Base-by-base conservation (phyloP, 768 basidiomycete genomes). In the Sistotremastrum suecicum region DNA sequence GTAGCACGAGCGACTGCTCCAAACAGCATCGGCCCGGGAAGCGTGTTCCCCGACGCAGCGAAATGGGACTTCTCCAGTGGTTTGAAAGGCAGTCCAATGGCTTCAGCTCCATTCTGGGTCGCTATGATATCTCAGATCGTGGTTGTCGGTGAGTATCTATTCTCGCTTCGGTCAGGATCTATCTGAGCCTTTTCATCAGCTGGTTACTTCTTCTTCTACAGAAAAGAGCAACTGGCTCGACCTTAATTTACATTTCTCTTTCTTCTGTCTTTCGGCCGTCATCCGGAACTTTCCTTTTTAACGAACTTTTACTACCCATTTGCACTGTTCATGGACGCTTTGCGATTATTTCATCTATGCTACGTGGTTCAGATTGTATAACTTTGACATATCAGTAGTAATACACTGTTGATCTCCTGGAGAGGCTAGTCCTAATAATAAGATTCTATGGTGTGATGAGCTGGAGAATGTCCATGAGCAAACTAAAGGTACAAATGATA, bases 41-140 rank as follows among this genome's bases (percentile, higher is more conserved):
- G 76, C 45, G 91, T 94, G 11, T 95, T 95, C 74, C 91, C 91
- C 10, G 83, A 94, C 61, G 76, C 85, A 2, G 85, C 85, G 5
- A 82, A 79, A 47, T 95, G 91, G 91, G 84, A 91, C 59, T 85
- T 89, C 59, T 67, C 69, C 20, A 66, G 80, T 5, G 85, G 83
- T 28, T 63, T 86, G 2, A 57, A 67, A 56, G 80, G 78, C 50
- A 88, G 86, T 54, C 86, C 86, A 20, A 79, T 89, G 75, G 84
- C 82, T 12, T 69, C 74, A 10, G 80, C 86, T 45, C 71, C 84
- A 39, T 94, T 94, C 70, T 94, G 90, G 90, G 63, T 91, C 43
- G 87, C 86, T 44, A 51, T 66, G 48, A 59, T 28, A 61, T 20
- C 60, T 47, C 59, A 61, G 44, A 34, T 48, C 11, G 48, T 33